A percentile compares a stretch with the other conserved stretches of the same genome.
These are phyloP conservation scores for Ophiostoma piceae DNA, from an alignment of 2,329 filamentous ascomycete species.

Conservation along the genomic window DNA sequence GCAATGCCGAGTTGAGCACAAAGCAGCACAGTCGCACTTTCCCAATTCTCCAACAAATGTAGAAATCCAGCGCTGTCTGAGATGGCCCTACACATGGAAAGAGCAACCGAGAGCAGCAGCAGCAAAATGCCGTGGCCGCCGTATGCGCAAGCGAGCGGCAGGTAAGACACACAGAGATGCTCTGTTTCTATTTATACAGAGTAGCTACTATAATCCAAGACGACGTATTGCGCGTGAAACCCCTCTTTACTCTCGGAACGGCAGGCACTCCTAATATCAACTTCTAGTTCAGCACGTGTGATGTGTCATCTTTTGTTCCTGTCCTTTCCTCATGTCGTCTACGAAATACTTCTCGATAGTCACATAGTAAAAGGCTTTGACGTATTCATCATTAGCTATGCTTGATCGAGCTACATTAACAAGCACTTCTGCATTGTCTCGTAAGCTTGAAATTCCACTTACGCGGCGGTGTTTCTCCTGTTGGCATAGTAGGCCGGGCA, in stretches of 20 bases:
- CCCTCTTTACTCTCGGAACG: background rate
- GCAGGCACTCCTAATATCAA: background rate
- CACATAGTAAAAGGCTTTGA: too few species aligned
- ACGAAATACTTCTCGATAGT: too few species aligned
- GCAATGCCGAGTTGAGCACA: background rate
- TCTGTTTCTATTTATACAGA: background rate
- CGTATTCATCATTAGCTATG: too few species aligned
- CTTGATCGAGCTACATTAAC: too few species aligned
- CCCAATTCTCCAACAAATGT: background rate
- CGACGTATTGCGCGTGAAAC: background rate
- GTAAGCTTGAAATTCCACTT: background rate
- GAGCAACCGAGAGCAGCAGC: constrained; percentile 8
- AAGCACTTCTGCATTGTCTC: background rate
- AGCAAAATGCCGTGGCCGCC: background rate
- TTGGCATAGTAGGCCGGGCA: too few species aligned
- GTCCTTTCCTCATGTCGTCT: background rate
- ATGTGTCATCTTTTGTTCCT: constrained; percentile 2
- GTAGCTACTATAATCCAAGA: background rate
- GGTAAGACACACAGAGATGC: background rate
- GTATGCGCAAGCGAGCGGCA: constrained; percentile 10
- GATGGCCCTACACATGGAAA: background rate
- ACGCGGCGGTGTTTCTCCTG: background rate
- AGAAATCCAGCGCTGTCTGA: background rate
- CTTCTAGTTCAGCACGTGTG: background rate
- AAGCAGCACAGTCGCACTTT: constrained; percentile 6